A percentile compares a stretch with the other conserved stretches of the same genome.
Evolutionary conservation across 2,329 filamentous ascomycete genomes (phyloP).

Genomic region (Fusarium anguioides): DNA sequence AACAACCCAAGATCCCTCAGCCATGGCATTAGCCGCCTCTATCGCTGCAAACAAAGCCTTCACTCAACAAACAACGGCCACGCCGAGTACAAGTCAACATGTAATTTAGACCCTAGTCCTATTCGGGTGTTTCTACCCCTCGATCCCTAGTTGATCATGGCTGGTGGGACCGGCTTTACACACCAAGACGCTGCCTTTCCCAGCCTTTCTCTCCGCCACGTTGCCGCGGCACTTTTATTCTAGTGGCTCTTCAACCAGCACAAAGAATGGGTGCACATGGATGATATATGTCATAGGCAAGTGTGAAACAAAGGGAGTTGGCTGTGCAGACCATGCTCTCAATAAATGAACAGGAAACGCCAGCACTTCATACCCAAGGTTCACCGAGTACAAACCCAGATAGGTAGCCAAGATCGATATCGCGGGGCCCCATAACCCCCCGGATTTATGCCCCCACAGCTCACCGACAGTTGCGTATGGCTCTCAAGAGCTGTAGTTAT

Average conservation of each 20-base stretch:
- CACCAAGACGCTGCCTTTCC: conserved; percentile 40
- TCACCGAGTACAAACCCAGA: not conserved
- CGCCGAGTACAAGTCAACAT: conserved; percentile 18
- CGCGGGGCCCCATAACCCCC: conserved; percentile 46
- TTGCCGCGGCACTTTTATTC: conserved; percentile 45
- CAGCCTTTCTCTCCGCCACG: conserved; percentile 42
- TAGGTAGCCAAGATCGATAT: conserved; percentile 15
- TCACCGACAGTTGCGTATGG: conserved; percentile 39
- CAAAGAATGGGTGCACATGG: conserved; percentile 19
- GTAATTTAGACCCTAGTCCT: conserved; percentile 8
- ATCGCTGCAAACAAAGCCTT: not conserved
- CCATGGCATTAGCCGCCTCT: not conserved
- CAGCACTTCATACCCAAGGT: not conserved
- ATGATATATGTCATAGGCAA: not conserved
- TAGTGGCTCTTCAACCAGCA: conserved; percentile 34
- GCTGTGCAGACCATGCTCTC: not conserved
- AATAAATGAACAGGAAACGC: not conserved
- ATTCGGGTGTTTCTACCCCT: conserved; percentile 17
- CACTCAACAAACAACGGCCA: conserved; percentile 31
- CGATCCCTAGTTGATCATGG: conserved; percentile 17
- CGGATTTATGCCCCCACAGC: conserved; percentile 28
- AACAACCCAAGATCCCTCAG: too few species aligned
- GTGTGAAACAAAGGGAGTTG: not conserved
- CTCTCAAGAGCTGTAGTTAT: conserved; percentile 6
- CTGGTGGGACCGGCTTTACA: conserved; percentile 33